These are phyloP conservation scores for Aegilops umbellulata DNA, from an alignment of 176 grass and related monocot species.

Conservation along the genomic window DNA sequence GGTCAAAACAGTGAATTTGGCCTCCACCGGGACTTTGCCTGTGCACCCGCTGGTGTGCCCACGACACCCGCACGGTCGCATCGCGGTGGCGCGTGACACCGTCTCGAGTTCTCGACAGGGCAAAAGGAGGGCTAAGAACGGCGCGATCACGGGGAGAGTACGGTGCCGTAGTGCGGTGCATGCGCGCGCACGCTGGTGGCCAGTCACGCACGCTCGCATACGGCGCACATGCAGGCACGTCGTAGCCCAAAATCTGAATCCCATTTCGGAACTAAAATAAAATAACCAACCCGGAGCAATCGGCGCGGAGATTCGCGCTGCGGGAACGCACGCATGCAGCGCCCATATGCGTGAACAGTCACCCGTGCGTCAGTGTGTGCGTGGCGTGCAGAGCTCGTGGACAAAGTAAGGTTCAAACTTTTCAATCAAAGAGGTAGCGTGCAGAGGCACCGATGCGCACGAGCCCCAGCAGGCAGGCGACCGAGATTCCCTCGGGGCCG, in stretches of 20 bases:
- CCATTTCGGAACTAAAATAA: neutral
- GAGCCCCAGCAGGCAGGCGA: neutral
- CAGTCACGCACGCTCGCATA: neutral
- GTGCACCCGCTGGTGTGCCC: neutral
- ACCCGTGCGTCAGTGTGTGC: neutral
- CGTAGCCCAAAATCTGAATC: neutral
- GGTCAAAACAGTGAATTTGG: no score
- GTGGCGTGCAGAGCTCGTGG: neutral
- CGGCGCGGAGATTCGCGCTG: constrained; percentile 38
- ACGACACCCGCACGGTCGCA: neutral
- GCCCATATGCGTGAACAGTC: constrained; percentile 2
- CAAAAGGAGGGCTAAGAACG: neutral
- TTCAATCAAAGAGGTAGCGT: neutral
- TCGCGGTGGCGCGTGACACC: neutral
- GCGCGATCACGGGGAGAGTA: neutral
- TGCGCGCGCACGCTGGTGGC: neutral
- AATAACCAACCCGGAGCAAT: neutral
- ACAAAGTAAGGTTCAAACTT: constrained; percentile 17
- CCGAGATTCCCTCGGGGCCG: constrained; percentile 1
- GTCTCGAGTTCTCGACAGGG: neutral
- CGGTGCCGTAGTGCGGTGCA: neutral
- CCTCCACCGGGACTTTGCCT: neutral
- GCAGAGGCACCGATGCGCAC: neutral
- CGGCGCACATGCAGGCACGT: constrained; percentile 1
- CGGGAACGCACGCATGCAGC: constrained; percentile 7